phyloP scores from a whole-genome alignment of 2,329 filamentous ascomycete species.

The Monosporascus sp. region DNA sequence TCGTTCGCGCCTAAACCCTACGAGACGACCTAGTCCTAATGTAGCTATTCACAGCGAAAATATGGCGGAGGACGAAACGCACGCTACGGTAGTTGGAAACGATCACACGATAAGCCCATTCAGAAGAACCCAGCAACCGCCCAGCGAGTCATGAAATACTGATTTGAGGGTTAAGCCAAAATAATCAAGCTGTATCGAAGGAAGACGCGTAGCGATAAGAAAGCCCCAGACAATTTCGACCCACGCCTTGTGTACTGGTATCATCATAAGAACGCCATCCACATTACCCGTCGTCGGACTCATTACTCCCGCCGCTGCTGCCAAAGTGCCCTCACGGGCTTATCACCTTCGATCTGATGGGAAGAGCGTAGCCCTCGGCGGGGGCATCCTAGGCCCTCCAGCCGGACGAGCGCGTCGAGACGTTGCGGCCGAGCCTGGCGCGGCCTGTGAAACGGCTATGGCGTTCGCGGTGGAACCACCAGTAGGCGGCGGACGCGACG shows the following conservation, averaged over 20 bases:
- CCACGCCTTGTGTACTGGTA: neutral
- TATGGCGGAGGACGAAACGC: too few species aligned
- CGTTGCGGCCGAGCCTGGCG: constrained; percentile 38
- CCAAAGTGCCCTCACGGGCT: neutral
- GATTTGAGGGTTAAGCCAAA: too few species aligned
- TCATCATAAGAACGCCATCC: neutral
- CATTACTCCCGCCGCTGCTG: neutral
- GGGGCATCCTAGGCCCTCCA: neutral
- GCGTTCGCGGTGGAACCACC: constrained; percentile 50
- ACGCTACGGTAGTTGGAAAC: too few species aligned
- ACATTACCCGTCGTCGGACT: neutral
- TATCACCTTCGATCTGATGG: neutral
- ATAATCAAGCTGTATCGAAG: neutral
- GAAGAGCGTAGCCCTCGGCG: neutral
- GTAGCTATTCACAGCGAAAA: too few species aligned
- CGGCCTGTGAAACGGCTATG: constrained; percentile 55
- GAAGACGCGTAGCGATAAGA: neutral
- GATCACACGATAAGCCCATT: too few species aligned
- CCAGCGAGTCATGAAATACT: too few species aligned
- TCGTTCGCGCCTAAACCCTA: too few species aligned
- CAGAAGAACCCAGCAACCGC: too few species aligned
- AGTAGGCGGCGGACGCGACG: constrained; percentile 51
- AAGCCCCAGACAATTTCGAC: neutral
- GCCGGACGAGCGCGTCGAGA: constrained; percentile 12
- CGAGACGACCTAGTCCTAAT: too few species aligned